Evolutionary conservation across 768 basidiomycete genomes (phyloP).

Genomic region (Pholiota microspora): DNA sequence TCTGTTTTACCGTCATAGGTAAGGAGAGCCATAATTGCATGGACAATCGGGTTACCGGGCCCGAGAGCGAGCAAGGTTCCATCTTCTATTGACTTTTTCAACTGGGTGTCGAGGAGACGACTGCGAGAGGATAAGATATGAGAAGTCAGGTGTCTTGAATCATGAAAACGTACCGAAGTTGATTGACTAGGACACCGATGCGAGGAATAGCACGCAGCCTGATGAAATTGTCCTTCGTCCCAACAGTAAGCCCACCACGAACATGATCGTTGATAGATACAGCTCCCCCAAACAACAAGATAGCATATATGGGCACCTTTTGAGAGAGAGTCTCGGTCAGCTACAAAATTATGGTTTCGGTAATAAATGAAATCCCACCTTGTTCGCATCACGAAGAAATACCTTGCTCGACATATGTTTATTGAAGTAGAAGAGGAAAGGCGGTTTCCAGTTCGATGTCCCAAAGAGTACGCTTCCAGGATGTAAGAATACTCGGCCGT

Average conservation of each 20-base stretch:
- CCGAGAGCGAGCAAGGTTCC: conserved; percentile 47
- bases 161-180: conserved; percentile 57
- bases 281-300: conserved; percentile 81
- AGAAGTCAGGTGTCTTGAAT: background rate
- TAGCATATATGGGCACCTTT: conserved; percentile 84
- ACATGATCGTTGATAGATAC: conserved; percentile 73
- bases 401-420: conserved; percentile 82
- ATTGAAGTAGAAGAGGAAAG: conserved; percentile 82
- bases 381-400: conserved; percentile 84
- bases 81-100: conserved; percentile 63
- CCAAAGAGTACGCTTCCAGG: conserved; percentile 80
- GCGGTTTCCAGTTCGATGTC: conserved; percentile 68
- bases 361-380: conserved; percentile 45
- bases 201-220: conserved; percentile 83
- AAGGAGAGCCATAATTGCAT: conserved; percentile 35
- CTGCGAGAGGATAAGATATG: conserved; percentile 30
- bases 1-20: conserved; percentile 29
- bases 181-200: conserved; percentile 87
- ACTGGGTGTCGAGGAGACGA: conserved; percentile 66
- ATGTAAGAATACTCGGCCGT: conserved; percentile 74
- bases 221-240: conserved; percentile 49
- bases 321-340: background rate
- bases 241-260: conserved; percentile 69
- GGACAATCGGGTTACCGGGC: conserved; percentile 51
- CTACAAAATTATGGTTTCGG: background rate